Evolutionary conservation across 306 rosid species (phyloP).

Genomic region (Pyrus bretschneideri): DNA sequence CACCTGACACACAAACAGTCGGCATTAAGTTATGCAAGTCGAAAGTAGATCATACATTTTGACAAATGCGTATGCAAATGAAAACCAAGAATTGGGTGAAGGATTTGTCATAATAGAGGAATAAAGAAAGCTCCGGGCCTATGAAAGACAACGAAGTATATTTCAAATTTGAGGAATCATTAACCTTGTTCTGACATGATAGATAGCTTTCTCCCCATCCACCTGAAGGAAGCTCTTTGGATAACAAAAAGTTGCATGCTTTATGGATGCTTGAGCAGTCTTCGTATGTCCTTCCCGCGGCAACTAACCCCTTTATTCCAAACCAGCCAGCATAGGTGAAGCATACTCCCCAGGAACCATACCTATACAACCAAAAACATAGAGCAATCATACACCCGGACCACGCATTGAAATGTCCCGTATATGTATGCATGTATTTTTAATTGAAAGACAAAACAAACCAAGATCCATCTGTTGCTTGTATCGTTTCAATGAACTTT

Average conservation of each 20-base stretch:
- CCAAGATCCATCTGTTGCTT: slow-evolving; percentile 36
- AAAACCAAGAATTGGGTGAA: no score
- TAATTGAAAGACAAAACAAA: slow-evolving; percentile 4
- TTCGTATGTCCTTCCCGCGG: slow-evolving; percentile 31
- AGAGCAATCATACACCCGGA: not conserved
- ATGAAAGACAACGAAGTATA: not conserved
- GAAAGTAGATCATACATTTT: not conserved
- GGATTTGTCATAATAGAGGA: not conserved
- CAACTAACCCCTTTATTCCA: slow-evolving; percentile 29
- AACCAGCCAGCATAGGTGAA: slow-evolving; percentile 42
- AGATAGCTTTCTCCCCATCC: slow-evolving; percentile 42
- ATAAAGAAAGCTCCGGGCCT: not conserved
- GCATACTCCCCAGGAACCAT: slow-evolving; percentile 40
- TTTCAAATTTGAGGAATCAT: not conserved
- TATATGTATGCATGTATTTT: not conserved
- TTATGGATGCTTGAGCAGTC: slow-evolving; percentile 22
- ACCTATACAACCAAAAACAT: slow-evolving; percentile 14
- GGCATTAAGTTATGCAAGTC: not conserved
- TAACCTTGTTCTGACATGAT: slow-evolving; percentile 33
- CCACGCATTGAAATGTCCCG: not conserved
- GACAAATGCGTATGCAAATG: not conserved
- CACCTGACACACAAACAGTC: slow-evolving; percentile 8
- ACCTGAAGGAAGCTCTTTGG: slow-evolving; percentile 32
- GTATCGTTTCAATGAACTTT: slow-evolving; percentile 28
- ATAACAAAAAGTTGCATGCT: slow-evolving; percentile 27